Conservation (phyloP, 1,139 yeast genomes). For the Casaregolazyma lundiana region DNA sequence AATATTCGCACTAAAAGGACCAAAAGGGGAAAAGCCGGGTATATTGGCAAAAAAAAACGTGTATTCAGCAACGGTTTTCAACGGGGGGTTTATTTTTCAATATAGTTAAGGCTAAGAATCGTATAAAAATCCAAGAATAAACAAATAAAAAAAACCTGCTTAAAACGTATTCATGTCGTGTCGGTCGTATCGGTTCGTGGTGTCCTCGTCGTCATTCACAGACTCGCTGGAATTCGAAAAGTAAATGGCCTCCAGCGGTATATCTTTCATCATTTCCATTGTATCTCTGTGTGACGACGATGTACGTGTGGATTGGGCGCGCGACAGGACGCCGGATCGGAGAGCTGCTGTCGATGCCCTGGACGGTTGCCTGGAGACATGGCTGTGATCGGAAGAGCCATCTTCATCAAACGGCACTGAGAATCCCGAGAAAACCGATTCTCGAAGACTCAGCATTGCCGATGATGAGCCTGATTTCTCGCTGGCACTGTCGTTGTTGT, state of each 20-base stretch:
- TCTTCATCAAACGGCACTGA: conserved; percentile 25
- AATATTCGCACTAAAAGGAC: too few relatives aligned
- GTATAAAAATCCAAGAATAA: background rate
- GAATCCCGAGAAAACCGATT: conserved; percentile 21
- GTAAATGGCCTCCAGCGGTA: conserved; percentile 7
- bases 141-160: background rate
- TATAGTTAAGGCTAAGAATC: too few relatives aligned
- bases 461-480: conserved; percentile 2
- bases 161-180: background rate
- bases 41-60: too few relatives aligned
- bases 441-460: conserved; percentile 12
- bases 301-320: conserved; percentile 2
- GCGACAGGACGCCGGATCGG: conserved; percentile 6
- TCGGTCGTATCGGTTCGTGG: conserved; percentile 1
- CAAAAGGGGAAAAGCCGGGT: background rate
- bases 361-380: conserved; percentile 3
- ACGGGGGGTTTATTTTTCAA: too few relatives aligned
- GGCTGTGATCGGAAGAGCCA: conserved; percentile 1
- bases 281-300: conserved; percentile 1
- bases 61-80: too few relatives aligned
- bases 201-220: background rate
- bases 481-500: background rate
- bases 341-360: conserved; percentile 1
- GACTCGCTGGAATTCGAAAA: conserved; percentile 6
- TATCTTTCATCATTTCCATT: conserved; percentile 2